Base-by-base conservation (phyloP, 1,139 yeast species). In the Lodderomyces pseudojiufengensis region DNA sequence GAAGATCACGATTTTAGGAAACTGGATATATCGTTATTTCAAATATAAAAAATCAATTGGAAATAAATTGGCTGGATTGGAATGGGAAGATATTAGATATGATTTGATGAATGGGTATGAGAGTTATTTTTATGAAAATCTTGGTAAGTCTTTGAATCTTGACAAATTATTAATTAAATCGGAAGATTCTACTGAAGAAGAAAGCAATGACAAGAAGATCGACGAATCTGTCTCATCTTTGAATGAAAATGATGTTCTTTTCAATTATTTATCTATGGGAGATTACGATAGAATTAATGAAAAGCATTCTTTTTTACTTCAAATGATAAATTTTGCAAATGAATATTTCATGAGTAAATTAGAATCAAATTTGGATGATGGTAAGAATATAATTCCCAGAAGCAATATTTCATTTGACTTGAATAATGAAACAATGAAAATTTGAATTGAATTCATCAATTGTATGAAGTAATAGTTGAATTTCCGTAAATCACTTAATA, bases 21-120 rank as follows among this genome's bases (percentile, higher is more conserved):
- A 53, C 21, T 63, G 71, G 70, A 48, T 68, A 16, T 48, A 51
- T 42, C 56, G 59, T 28, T 66, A 59, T 46, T 69, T 70, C 50
- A 65, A 58, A 37, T 65, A 65, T 42, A 68, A 64, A 37, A 66
- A 64, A 42, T 51, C 63, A 3, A 52, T 58, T n/a, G 60, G 61
- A 2, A 64, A 63, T 48, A 68, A 68, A 21, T 48, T 68, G 14
- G 41, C 67, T 21, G 72, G 65, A 1, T 62, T 70, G 48, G 74
- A 67, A 49, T 70, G 73, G 74, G 74, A 70, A 41, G 70, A 65
- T 37, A 61, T 69, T 28, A 51, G 74, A 25, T 57, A 61, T 36
- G 76, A 70, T 30, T 47, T 68, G 29, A 45, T 61, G 3, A 55
- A 57, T 39, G 73, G 73, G 2, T 48, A 66, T 12, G 76, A 70